phyloP scores from a whole-genome alignment of 495 filamentous ascomycete genomes.

The Hypoxylon crocopeplum region DNA sequence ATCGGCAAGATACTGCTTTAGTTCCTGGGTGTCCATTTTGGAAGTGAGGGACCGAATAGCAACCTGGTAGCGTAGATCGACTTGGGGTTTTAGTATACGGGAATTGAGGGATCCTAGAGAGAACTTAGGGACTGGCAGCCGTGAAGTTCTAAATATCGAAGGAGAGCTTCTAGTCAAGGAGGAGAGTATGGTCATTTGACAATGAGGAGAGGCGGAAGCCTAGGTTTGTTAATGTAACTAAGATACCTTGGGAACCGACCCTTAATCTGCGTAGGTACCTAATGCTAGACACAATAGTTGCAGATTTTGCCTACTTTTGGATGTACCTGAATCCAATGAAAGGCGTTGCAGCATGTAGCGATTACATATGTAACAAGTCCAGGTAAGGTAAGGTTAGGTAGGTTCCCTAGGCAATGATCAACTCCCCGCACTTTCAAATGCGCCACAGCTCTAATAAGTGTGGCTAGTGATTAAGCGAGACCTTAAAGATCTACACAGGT shows the following conservation, averaged over 20 bases:
- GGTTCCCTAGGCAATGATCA: not conserved
- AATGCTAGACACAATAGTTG: not conserved
- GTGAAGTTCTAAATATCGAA: conserved; percentile 36
- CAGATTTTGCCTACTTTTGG: conserved; percentile 4
- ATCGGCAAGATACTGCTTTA: conserved; percentile 84
- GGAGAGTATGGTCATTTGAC: conserved; percentile 35
- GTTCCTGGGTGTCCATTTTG: conserved; percentile 57
- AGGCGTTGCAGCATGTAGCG: not conserved
- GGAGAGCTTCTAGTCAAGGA: conserved; percentile 27
- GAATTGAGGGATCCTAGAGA: not conserved
- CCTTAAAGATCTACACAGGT: too few species aligned
- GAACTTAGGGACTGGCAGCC: conserved; percentile 13
- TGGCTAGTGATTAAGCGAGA: too few species aligned
- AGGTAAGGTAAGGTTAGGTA: too few species aligned
- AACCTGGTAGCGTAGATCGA: not conserved
- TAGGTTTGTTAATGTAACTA: too few species aligned
- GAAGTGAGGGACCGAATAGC: conserved; percentile 19
- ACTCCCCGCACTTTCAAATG: conserved; percentile 11
- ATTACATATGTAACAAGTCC: too few species aligned
- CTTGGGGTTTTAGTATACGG: not conserved
- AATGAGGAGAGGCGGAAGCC: conserved; percentile 10
- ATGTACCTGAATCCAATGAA: conserved; percentile 3
- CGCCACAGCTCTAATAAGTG: conserved; percentile 7
- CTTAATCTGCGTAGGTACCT: conserved; percentile 24
- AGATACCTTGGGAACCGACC: not conserved